phyloP scores from a whole-genome alignment of 2,329 filamentous ascomycete genomes.

The Stylonectria norvegica region DNA sequence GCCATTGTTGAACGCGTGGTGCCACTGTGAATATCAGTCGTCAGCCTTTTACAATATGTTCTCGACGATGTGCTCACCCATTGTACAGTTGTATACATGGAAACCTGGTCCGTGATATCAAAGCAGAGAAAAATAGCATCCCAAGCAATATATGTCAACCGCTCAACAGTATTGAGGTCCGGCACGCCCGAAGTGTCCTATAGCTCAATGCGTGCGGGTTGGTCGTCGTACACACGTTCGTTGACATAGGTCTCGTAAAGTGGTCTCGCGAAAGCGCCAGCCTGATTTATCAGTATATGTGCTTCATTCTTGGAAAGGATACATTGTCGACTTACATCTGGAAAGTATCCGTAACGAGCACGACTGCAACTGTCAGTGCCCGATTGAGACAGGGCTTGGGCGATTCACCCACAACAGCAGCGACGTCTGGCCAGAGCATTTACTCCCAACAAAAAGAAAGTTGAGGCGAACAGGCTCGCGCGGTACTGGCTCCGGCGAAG shows the following conservation, averaged over 20 bases:
- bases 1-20: constrained; percentile 25
- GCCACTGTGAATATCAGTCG: constrained; percentile 26
- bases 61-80: constrained; percentile 29
- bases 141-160: constrained; percentile 35
- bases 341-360: constrained; percentile 36
- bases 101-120: constrained; percentile 34
- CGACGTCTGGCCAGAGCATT: constrained; percentile 34
- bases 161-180: constrained; percentile 34
- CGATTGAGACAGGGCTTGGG: fast-evolving
- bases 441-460: constrained; percentile 37
- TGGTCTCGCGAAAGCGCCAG: constrained; percentile 31
- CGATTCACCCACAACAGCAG: constrained; percentile 34
- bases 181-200: constrained; percentile 41
- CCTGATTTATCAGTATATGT: constrained; percentile 20
- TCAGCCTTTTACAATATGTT: fast-evolving
- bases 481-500: constrained; percentile 9
- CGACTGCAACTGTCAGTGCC: constrained; percentile 26
- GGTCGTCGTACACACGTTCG: constrained; percentile 23
- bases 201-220: constrained; percentile 32
- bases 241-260: constrained; percentile 35
- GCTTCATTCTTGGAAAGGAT: neutral
- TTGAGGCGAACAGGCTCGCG: constrained; percentile 28
- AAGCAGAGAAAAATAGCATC: constrained; percentile 39
- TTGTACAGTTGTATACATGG: constrained; percentile 32
- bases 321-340: constrained; percentile 29